These are phyloP conservation scores for Phyllosticta citrichinensis DNA, from an alignment of 2,329 filamentous ascomycete species.

Conservation along the genomic window DNA sequence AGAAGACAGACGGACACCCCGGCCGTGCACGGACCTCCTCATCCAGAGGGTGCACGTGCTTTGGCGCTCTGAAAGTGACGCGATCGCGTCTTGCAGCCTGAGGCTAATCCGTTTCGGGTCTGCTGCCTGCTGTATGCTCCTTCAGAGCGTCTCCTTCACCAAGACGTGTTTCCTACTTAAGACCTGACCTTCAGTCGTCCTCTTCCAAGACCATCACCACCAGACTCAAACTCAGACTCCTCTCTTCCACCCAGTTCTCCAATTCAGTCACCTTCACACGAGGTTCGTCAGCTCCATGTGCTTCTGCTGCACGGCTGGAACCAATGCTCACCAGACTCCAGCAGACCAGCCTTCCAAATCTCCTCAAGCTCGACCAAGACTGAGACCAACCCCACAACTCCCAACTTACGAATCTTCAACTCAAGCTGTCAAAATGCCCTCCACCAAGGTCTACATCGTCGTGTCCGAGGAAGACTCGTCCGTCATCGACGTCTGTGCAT, in stretches of 20 bases:
- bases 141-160: not conserved
- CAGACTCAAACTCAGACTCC: too few relatives aligned
- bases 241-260: not conserved
- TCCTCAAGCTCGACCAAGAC: too few relatives aligned
- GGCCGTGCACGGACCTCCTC: too few relatives aligned
- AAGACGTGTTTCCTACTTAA: not conserved
- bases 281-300: not conserved
- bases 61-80: not conserved
- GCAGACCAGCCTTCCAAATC: too few relatives aligned
- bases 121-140: not conserved
- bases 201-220: not conserved
- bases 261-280: not conserved
- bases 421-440: not conserved
- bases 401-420: not conserved
- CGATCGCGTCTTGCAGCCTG: not conserved
- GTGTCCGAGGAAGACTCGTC: not conserved
- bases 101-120: not conserved
- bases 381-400: not conserved
- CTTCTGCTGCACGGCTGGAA: not conserved
- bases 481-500: not conserved
- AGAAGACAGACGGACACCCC: too few relatives aligned
- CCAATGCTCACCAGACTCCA: not conserved
- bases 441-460: constrained; percentile 1
- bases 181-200: not conserved
- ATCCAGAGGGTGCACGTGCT: not conserved